A percentile compares a stretch with the other conserved stretches of the same genome.
Conservation (phyloP, 352 stramenopile genomes). For the Globisporangium barbulae region DNA sequence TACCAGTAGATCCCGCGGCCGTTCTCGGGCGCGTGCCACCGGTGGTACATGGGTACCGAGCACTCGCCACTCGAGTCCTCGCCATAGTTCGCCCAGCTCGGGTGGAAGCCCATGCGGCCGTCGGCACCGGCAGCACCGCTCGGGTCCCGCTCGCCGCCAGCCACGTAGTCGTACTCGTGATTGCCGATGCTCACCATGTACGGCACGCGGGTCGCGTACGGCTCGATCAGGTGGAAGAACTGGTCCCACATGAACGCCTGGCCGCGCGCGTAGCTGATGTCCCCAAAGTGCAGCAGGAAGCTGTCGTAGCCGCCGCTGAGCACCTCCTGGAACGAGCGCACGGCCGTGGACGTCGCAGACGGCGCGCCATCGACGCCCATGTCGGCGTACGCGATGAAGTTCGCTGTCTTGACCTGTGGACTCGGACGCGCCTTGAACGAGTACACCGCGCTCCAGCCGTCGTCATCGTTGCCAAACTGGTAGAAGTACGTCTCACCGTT, state of each 20-base stretch:
- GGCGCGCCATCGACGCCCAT: slow-evolving; percentile 14
- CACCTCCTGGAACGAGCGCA: slow-evolving; percentile 14
- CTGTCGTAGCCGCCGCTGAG: slow-evolving; percentile 11
- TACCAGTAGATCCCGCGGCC: slow-evolving; percentile 85
- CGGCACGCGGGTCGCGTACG: slow-evolving; percentile 60
- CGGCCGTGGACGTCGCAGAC: slow-evolving; percentile 13
- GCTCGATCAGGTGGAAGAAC: slow-evolving; percentile 74
- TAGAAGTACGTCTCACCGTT: slow-evolving; percentile 61
- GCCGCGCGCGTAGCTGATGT: slow-evolving; percentile 19
- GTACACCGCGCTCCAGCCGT: slow-evolving; percentile 67
- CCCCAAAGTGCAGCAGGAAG: slow-evolving; percentile 17
- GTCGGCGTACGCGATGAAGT: slow-evolving; percentile 14
- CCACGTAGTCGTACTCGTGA: slow-evolving; percentile 71
- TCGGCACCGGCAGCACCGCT: slow-evolving; percentile 41
- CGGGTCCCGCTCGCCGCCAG: slow-evolving; percentile 49
- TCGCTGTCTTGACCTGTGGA: neutral
- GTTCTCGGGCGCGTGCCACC: slow-evolving; percentile 60
- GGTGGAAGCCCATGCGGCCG: slow-evolving; percentile 68
- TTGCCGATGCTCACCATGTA: slow-evolving; percentile 83
- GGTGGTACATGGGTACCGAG: slow-evolving; percentile 74
- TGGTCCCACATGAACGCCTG: slow-evolving; percentile 64
- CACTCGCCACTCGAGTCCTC: slow-evolving; percentile 71
- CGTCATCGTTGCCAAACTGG: slow-evolving; percentile 71
- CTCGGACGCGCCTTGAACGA: slow-evolving; percentile 35
- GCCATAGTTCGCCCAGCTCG: slow-evolving; percentile 67